Evolutionary conservation across 202 grass and related monocot species (phyloP), one percentile per base, ranked within the genome.

Genomic region (Musa balbisiana): DNA sequence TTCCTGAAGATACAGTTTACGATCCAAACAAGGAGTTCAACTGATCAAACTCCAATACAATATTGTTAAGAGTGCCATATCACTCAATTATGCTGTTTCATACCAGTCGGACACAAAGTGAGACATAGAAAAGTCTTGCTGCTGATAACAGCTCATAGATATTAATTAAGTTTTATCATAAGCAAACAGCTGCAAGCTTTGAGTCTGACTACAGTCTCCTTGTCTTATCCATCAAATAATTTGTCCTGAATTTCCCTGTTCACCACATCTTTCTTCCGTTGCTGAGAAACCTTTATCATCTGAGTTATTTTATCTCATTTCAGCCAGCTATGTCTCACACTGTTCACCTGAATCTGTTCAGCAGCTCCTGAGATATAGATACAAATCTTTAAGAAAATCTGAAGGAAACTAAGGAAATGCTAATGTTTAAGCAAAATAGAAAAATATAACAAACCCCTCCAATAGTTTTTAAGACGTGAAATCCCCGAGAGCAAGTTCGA

Each of bases 401-500:
- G 9, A 19, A 60, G 9, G 2, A n/a, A n/a, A n/a, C n/a, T 16
- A 60, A 21, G 56, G 9, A 60, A 60, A 60, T n/a, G 16, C 16
- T n/a, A 60, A 21, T 60, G 8, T n/a, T 8, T 60, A 8, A n/a
- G 17, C 56, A 60, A 60, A 21, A 16, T 8, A 60, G 5, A 60
- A 17, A 60, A 6, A 60, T 6, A n/a, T 9, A 60, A 60, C 56
- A 60, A 60, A 60, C 56, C 56, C 56, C 14, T 19, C 0, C 0
- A 9, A 60, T 60, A 60, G 56, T 8, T 60, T 60, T 21, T 60
- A 0, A 60, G 56, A 60, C 1, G 56, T 21, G 19, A 16, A 20
- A 60, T 60, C 60, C 80, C 16, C 56, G 26, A 29, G 64, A 16
- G 9, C 50, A 49, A 1, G 12, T 78, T 52, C 81, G 63, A 51